Evolutionary conservation across 2,329 filamentous ascomycete genomes (phyloP), one percentile per base, ranked within the genome.

Genomic region (Hysterium pulicare): DNA sequence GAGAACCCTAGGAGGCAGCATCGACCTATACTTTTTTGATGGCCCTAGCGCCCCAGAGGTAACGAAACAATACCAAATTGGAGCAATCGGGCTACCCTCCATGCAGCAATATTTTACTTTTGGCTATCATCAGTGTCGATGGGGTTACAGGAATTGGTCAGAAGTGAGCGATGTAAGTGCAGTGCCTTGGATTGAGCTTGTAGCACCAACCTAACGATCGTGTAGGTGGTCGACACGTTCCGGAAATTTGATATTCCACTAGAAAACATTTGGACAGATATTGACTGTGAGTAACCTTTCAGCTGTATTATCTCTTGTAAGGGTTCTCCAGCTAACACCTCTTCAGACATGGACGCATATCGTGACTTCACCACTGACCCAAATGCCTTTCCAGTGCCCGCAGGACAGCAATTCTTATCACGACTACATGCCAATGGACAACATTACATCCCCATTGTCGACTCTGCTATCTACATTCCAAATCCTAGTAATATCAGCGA

Each of bases 71-170:
- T 93, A 91, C 59, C 82, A 87, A 48, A 65, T 70, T 43, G 82
- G 77, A 40, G 78, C 83, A 2, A 72, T 84, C 39, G 87, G 87
- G 0, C 69, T 87, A 4, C 87, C 87, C 1, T 82, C 82, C 0
- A 83, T 91, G 80, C 84, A 90, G 58, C 83, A 86, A 51, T 93
- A 93, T 68, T 91, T 81, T 74, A 81, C 83, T 0, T 81, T 94
- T 46, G 89, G 89, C 1, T 91, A 78, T 59, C 88, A 94, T 51
- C 87, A 94, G 61, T 91, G 87, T 54, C 77, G 86, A 45, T 93
- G 87, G 82, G 88, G 87, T 1, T 93, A 93, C 61, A 70, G 76
- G 30, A 88, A 87, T 54, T 89, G 84, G 81, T 77, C 79, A 1
- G 74, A 80, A 21, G 58, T 88, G 3, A 76, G 84, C 48, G 77